Base-by-base conservation (phyloP, 257 asterid species). In the Solanum commersonii region DNA sequence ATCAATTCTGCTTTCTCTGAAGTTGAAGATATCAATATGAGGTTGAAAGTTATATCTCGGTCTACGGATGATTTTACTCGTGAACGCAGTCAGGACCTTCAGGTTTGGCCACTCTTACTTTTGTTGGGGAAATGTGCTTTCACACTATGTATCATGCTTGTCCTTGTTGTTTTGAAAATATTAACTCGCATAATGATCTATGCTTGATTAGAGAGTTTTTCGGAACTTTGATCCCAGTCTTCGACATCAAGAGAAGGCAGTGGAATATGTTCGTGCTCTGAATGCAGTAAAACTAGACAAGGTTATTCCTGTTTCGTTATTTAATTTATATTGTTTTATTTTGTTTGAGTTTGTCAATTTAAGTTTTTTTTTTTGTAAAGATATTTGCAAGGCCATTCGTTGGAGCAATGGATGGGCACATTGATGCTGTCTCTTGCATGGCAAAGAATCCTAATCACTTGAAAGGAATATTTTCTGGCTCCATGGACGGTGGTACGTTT, bases 381-480 rank as follows among this genome's bases (percentile, higher is more conserved):
- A 91, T 97, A 84, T 96, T 95, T 94, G 99, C 98, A 0, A 92
- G 95, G 86, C 99, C 99, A 52, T 97, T 97, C 84, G 23, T 97
- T 88, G 99, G 98, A 71, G 98, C 98, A 15, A 93, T 97, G 99
- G 99, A 97, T 93, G 99, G 99, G 79, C 99, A 97, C 85, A 89
- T 92, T 73, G 99, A 97, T 91, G 93, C 96, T 12, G 90, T 97
- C 86, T 96, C 98, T 23, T 91, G 94, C 78, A 95, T 97, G 99
- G 98, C 98, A 13, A 97, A 93, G 92, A 95, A 96, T 88, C 98
- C 98, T 4, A 92, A 92, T 89, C 94, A 94, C 86, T 87, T 97
- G 73, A 96, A 94, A 91, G 95, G 99, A 84, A 79, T 97, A n/a
- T 96, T 96, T 89, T 97, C 99, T 2, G 99, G 98, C 40, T 96